Evolutionary conservation across 2,329 filamentous ascomycete genomes (phyloP).

Genomic region (Gremmenia infestans): DNA sequence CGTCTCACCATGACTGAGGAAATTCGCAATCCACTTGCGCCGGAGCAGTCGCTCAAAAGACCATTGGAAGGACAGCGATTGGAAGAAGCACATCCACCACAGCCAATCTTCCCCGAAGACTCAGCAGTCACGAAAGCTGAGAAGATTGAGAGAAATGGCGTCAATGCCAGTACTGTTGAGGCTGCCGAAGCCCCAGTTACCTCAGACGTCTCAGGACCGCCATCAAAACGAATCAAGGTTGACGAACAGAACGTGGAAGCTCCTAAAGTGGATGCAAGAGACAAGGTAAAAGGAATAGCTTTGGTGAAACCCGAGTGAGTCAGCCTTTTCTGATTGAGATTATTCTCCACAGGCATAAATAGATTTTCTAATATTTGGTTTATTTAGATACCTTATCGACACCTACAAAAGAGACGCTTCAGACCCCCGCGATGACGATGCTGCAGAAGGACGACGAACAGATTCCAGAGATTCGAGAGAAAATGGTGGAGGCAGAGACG

Average conservation of each 20-base stretch:
- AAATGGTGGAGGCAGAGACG: constrained; percentile 37
- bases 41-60: constrained; percentile 27
- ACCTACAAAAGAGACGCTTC: constrained; percentile 11
- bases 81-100: constrained; percentile 19
- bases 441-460: constrained; percentile 42
- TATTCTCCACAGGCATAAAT: not conserved
- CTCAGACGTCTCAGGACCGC: constrained; percentile 35
- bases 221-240: constrained; percentile 56
- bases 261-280: constrained; percentile 18
- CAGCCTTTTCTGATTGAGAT: not conserved
- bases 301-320: constrained; percentile 31
- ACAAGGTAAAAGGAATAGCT: constrained; percentile 29
- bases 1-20: constrained; percentile 17
- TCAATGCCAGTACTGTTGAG: constrained; percentile 27
- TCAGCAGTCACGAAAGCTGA: constrained; percentile 29
- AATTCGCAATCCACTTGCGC: constrained; percentile 15
- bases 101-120: constrained; percentile 25
- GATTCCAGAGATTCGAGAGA: constrained; percentile 31
- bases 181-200: constrained; percentile 20
- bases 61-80: constrained; percentile 14
- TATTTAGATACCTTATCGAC: constrained; percentile 28
- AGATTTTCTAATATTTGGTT: not conserved
- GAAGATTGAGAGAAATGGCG: constrained; percentile 24
- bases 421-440: constrained; percentile 44
- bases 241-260: constrained; percentile 27